phyloP scores from a whole-genome alignment of 2,329 filamentous ascomycete genomes.

The Lasiodiplodia theobromae region DNA sequence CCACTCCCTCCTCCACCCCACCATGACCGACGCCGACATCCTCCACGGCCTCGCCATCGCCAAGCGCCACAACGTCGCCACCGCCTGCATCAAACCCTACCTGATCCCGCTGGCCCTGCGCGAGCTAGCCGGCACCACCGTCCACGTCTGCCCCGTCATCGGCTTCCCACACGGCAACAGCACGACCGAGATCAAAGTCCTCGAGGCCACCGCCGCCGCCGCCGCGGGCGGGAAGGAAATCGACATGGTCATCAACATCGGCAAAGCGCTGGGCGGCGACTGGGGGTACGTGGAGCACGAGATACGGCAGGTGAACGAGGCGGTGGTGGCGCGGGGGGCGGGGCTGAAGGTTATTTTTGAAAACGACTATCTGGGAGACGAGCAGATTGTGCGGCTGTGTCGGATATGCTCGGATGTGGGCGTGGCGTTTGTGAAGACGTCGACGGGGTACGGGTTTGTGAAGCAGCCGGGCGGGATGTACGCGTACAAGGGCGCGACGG shows the following conservation, averaged over 20 bases:
- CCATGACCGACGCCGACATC: slow-evolving; percentile 65
- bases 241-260: slow-evolving; percentile 68
- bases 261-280: slow-evolving; percentile 63
- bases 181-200: slow-evolving; percentile 61
- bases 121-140: slow-evolving; percentile 57
- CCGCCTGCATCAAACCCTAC: slow-evolving; percentile 66
- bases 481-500: slow-evolving; percentile 61
- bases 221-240: slow-evolving; percentile 61
- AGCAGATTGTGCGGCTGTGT: slow-evolving; percentile 62
- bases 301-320: slow-evolving; percentile 59
- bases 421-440: slow-evolving; percentile 68
- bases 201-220: slow-evolving; percentile 59
- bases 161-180: slow-evolving; percentile 68
- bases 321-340: slow-evolving; percentile 53
- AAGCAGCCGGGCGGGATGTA: slow-evolving; percentile 62
- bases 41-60: slow-evolving; percentile 57
- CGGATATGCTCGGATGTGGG: slow-evolving; percentile 59
- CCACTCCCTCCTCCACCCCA: slow-evolving; percentile 68
- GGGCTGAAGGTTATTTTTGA: slow-evolving; percentile 69
- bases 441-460: slow-evolving; percentile 67
- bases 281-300: slow-evolving; percentile 62
- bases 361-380: slow-evolving; percentile 62
- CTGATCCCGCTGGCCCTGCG: slow-evolving; percentile 57
- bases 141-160: slow-evolving; percentile 64
- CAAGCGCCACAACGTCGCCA: slow-evolving; percentile 46